These are phyloP conservation scores for Neurospora tetraspora DNA, from an alignment of 495 filamentous ascomycete genomes.

Conservation along the genomic window DNA sequence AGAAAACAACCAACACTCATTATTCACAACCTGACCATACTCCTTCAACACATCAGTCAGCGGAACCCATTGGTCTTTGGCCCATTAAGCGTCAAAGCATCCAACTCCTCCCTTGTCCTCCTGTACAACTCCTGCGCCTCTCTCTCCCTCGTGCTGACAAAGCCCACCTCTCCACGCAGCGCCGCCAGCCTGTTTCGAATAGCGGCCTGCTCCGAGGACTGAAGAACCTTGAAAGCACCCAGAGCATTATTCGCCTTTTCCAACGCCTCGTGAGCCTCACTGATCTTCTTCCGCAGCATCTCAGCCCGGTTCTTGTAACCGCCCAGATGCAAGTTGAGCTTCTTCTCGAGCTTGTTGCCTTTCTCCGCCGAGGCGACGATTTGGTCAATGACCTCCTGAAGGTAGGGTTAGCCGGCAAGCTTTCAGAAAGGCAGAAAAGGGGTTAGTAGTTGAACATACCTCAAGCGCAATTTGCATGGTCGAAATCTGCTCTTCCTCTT, in stretches of 20 bases:
- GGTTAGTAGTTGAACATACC: slow-evolving; percentile 32
- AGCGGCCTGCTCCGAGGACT: slow-evolving; percentile 68
- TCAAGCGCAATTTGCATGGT: slow-evolving; percentile 56
- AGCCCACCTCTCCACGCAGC: slow-evolving; percentile 71
- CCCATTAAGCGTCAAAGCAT: slow-evolving; percentile 38
- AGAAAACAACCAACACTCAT: not conserved
- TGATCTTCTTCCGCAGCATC: slow-evolving; percentile 67
- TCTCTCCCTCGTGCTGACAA: slow-evolving; percentile 72
- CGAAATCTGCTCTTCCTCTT: slow-evolving; percentile 53
- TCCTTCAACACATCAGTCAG: slow-evolving; percentile 2
- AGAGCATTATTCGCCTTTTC: slow-evolving; percentile 62
- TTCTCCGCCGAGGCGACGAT: slow-evolving; percentile 63
- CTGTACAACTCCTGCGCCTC: slow-evolving; percentile 86
- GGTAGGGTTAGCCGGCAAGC: slow-evolving; percentile 21
- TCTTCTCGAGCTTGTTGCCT: slow-evolving; percentile 85
- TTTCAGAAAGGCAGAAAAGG: not conserved
- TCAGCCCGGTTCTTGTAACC: slow-evolving; percentile 86
- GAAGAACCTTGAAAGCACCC: slow-evolving; percentile 63
- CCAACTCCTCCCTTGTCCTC: slow-evolving; percentile 65
- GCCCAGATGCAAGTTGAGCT: slow-evolving; percentile 75
- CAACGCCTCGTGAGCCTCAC: slow-evolving; percentile 67
- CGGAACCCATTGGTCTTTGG: slow-evolving; percentile 26
- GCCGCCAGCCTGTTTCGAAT: slow-evolving; percentile 61
- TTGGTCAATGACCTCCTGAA: slow-evolving; percentile 57
- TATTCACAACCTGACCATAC: not conserved